Evolutionary conservation across 2,329 filamentous ascomycete species (phyloP).

Genomic region (Fusarium nisikadoi): DNA sequence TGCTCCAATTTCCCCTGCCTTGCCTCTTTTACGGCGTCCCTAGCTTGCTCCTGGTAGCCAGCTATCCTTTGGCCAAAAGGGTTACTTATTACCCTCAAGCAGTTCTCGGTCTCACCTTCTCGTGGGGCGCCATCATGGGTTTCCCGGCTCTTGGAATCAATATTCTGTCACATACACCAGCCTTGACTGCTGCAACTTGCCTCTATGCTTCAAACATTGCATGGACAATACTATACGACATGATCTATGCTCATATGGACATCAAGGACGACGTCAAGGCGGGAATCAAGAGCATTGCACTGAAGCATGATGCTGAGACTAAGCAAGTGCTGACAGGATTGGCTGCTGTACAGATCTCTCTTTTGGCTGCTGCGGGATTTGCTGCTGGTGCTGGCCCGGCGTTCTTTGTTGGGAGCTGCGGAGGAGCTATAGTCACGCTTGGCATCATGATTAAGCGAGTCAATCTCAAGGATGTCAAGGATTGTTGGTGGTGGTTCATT

Average conservation of each 20-base stretch:
- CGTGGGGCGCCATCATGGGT: constrained; percentile 89
- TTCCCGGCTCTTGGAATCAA: constrained; percentile 86
- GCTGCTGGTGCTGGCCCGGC: constrained; percentile 74
- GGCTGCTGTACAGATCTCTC: constrained; percentile 73
- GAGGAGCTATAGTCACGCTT: constrained; percentile 69
- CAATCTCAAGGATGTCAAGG: constrained; percentile 71
- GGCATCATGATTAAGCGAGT: constrained; percentile 75
- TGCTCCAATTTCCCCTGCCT: constrained; percentile 78
- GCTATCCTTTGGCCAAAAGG: constrained; percentile 86
- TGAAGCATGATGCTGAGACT: constrained; percentile 81
- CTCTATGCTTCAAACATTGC: constrained; percentile 83
- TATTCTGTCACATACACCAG: constrained; percentile 70
- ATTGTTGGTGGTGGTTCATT: constrained; percentile 83
- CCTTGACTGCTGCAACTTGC: constrained; percentile 72
- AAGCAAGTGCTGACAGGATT: constrained; percentile 79
- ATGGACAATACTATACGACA: constrained; percentile 91
- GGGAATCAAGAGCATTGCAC: constrained; percentile 88
- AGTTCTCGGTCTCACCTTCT: constrained; percentile 85
- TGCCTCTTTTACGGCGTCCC: constrained; percentile 84
- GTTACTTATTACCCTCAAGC: constrained; percentile 89
- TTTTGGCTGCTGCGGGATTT: constrained; percentile 76
- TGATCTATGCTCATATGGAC: constrained; percentile 95
- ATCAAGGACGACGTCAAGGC: constrained; percentile 86
- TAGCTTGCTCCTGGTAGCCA: constrained; percentile 76
- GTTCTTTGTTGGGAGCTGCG: constrained; percentile 75